Conservation (phyloP, 1,139 yeast species). For the Lipomyces yarrowii region DNA sequence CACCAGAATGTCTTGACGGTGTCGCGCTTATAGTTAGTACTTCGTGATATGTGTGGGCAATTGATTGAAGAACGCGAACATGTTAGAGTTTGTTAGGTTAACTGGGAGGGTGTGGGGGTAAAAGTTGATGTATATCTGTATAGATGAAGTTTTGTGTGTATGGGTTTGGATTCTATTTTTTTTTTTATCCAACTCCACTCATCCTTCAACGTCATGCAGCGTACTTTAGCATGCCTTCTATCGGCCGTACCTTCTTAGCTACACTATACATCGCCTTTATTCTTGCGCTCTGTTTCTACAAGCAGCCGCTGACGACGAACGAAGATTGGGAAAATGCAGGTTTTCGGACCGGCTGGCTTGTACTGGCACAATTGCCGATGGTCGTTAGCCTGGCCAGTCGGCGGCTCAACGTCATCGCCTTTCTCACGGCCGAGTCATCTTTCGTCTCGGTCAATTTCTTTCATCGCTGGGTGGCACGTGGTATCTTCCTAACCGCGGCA, state of each 20-base stretch:
- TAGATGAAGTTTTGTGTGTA: no score
- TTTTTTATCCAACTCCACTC: conserved; percentile 19
- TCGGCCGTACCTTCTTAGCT: conserved; percentile 19
- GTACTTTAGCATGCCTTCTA: conserved; percentile 18
- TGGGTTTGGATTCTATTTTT: no score
- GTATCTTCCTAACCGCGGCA: conserved; percentile 32
- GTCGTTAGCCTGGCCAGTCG: conserved; percentile 32
- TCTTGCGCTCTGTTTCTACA: conserved; percentile 29
- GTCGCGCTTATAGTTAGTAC: no score
- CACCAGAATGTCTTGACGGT: no score
- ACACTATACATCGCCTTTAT: conserved; percentile 26
- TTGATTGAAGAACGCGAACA: no score
- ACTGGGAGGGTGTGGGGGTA: no score
- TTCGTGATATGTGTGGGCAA: no score
- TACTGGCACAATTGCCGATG: conserved; percentile 35
- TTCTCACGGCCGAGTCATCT: conserved; percentile 30
- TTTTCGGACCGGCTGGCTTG: conserved; percentile 34
- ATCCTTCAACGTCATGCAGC: conserved; percentile 1
- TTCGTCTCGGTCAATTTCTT: conserved; percentile 30
- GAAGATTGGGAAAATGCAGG: conserved; percentile 32
- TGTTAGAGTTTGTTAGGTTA: no score
- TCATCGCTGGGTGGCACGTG: conserved; percentile 36
- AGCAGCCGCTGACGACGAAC: conserved; percentile 4
- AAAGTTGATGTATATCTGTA: no score
- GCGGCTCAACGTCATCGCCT: conserved; percentile 26